Conservation (phyloP, 192 early-diverging fungal genomes). For the Dimargaris verticillata region DNA sequence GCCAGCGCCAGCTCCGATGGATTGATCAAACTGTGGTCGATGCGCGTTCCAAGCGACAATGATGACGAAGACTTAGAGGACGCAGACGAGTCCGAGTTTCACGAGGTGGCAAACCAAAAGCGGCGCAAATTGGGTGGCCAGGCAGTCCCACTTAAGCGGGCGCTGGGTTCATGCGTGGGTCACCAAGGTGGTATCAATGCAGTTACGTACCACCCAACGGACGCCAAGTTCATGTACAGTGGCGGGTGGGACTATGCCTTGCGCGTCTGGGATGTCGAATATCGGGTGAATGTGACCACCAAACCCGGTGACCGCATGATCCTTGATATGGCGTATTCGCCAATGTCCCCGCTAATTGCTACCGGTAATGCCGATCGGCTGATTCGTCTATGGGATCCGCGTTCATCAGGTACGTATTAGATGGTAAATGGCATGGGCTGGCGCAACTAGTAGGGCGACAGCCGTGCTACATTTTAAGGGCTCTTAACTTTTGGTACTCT, state of each 20-base stretch:
- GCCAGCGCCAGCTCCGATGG: slow-evolving; percentile 50
- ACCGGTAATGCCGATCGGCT: slow-evolving; percentile 75
- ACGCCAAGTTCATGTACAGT: slow-evolving; percentile 51
- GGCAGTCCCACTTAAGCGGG: slow-evolving; percentile 15
- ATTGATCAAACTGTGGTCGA: slow-evolving; percentile 65
- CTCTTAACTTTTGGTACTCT: too few relatives aligned
- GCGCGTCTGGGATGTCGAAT: slow-evolving; percentile 75
- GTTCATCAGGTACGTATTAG: slow-evolving; percentile 18
- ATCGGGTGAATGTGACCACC: slow-evolving; percentile 50
- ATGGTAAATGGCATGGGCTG: too few relatives aligned
- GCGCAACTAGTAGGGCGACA: too few relatives aligned
- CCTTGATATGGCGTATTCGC: slow-evolving; percentile 54
- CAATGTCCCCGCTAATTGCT: slow-evolving; percentile 49
- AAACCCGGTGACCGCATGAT: slow-evolving; percentile 81
- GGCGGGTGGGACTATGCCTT: slow-evolving; percentile 91
- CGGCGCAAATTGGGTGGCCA: background rate
- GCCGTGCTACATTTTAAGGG: too few relatives aligned
- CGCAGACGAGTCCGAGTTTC: slow-evolving; percentile 17
- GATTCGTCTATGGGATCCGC: slow-evolving; percentile 82
- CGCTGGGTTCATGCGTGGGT: slow-evolving; percentile 35
- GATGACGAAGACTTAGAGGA: slow-evolving; percentile 21
- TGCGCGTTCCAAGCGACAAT: slow-evolving; percentile 30
- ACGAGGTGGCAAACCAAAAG: slow-evolving; percentile 12
- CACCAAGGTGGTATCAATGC: slow-evolving; percentile 65
- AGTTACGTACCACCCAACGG: slow-evolving; percentile 46